phyloP scores from a whole-genome alignment of 2,329 filamentous ascomycete species.

The Botrytis cinerea region DNA sequence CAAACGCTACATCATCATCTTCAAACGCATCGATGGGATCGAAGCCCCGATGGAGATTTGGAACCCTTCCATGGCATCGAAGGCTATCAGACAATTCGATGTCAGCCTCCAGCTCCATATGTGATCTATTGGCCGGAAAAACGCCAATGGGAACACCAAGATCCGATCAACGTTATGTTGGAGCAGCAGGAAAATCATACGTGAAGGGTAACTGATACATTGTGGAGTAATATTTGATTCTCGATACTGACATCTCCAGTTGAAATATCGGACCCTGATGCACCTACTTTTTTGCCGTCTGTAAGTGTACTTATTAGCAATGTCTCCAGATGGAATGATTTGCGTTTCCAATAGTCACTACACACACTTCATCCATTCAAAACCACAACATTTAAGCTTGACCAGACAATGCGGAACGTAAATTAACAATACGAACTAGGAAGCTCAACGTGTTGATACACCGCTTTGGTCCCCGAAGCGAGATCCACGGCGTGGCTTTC shows the following conservation, averaged over 20 bases:
- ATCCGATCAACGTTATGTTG: constrained; percentile 27
- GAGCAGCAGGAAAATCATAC: constrained; percentile 28
- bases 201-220: constrained; percentile 28
- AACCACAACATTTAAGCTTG: neutral
- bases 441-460: constrained; percentile 40
- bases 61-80: constrained; percentile 42
- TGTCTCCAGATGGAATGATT: too few species aligned
- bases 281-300: constrained; percentile 37
- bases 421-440: constrained; percentile 28
- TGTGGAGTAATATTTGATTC: neutral
- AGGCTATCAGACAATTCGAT: constrained; percentile 37
- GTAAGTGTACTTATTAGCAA: constrained; percentile 30
- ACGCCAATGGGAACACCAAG: constrained; percentile 37
- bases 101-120: constrained; percentile 39
- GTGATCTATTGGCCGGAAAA: constrained; percentile 38
- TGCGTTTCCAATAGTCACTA: neutral
- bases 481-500: constrained; percentile 32
- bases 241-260: constrained; percentile 27
- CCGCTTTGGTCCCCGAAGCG: constrained; percentile 35
- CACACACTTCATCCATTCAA: neutral
- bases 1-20: constrained; percentile 3
- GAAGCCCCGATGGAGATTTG: constrained; percentile 32
- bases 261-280: constrained; percentile 34
- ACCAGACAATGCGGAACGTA: neutral
- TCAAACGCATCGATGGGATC: constrained; percentile 20